phyloP scores from a whole-genome alignment of 1,284 basidiomycete genomes.

The Ceratorhiza oryzae-sativae region DNA sequence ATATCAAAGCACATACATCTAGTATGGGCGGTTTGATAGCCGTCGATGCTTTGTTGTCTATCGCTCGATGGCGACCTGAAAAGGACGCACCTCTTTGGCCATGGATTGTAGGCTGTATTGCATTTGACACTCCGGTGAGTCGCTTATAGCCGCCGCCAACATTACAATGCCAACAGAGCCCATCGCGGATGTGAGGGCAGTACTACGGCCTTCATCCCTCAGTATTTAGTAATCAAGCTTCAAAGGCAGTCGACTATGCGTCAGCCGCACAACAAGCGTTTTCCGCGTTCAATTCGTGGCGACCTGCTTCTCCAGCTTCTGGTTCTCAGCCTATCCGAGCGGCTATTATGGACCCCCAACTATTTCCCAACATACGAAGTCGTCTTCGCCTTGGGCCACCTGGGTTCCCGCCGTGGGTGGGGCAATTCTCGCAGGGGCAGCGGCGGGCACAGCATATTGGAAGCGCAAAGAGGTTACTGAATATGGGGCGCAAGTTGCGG shows the following conservation, averaged over 20 bases:
- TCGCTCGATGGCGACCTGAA: slow-evolving; percentile 70
- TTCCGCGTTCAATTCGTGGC: slow-evolving; percentile 60
- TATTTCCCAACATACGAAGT: slow-evolving; percentile 10
- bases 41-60: slow-evolving; percentile 81
- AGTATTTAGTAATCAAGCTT: slow-evolving; percentile 85
- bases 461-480: slow-evolving; percentile 66
- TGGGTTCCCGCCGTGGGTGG: slow-evolving; percentile 61
- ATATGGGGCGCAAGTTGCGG: slow-evolving; percentile 57
- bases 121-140: slow-evolving; percentile 90
- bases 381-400: slow-evolving; percentile 35
- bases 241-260: slow-evolving; percentile 77
- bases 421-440: slow-evolving; percentile 75
- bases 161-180: not conserved
- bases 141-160: not conserved
- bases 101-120: slow-evolving; percentile 77
- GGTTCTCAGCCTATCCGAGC: slow-evolving; percentile 43
- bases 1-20: slow-evolving; percentile 1
- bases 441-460: slow-evolving; percentile 81
- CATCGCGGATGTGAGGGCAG: slow-evolving; percentile 52
- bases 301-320: slow-evolving; percentile 49
- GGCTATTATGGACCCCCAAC: slow-evolving; percentile 47
- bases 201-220: slow-evolving; percentile 86
- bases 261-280: slow-evolving; percentile 65
- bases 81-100: slow-evolving; percentile 78
- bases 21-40: slow-evolving; percentile 92